Percentiles rank a stretch among this genome's conserved stretches.
These are phyloP conservation scores for Citrus australasica DNA, from an alignment of 345 rosid species.

Conservation along the genomic window DNA sequence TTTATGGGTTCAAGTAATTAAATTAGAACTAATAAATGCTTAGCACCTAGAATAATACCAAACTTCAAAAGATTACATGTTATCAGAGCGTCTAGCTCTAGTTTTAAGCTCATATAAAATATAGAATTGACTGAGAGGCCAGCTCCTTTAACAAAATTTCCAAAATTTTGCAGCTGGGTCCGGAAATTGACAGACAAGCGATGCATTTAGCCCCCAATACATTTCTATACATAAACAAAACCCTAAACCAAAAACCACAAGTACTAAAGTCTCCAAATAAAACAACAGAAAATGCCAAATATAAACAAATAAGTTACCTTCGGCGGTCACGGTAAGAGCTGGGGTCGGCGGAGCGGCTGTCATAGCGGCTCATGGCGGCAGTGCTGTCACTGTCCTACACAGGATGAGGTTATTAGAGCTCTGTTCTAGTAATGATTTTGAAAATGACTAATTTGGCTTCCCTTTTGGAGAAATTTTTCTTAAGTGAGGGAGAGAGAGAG, in stretches of 20 bases:
- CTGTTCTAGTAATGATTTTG: neutral
- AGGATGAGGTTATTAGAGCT: slow-evolving; percentile 9
- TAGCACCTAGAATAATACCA: neutral
- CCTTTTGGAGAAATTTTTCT: neutral
- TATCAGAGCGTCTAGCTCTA: neutral
- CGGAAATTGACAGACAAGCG: neutral
- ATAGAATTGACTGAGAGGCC: neutral
- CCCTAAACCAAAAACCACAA: slow-evolving; percentile 8
- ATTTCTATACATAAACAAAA: neutral
- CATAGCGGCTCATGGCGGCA: slow-evolving; percentile 82
- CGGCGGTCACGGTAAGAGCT: slow-evolving; percentile 88
- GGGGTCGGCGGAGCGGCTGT: slow-evolving; percentile 89
- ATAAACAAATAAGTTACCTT: slow-evolving; percentile 42
- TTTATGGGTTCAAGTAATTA: neutral
- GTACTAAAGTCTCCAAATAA: neutral
- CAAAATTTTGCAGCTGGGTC: neutral
- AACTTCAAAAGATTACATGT: neutral
- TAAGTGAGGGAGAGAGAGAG: neutral
- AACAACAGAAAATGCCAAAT: neutral
- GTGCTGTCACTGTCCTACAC: neutral
- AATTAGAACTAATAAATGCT: neutral
- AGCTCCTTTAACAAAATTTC: neutral
- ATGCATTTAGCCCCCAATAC: neutral
- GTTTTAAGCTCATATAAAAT: neutral
- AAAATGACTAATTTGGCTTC: neutral